These are phyloP conservation scores for Leonotis leonurus DNA, from an alignment of 257 asterid species.

Conservation along the genomic window DNA sequence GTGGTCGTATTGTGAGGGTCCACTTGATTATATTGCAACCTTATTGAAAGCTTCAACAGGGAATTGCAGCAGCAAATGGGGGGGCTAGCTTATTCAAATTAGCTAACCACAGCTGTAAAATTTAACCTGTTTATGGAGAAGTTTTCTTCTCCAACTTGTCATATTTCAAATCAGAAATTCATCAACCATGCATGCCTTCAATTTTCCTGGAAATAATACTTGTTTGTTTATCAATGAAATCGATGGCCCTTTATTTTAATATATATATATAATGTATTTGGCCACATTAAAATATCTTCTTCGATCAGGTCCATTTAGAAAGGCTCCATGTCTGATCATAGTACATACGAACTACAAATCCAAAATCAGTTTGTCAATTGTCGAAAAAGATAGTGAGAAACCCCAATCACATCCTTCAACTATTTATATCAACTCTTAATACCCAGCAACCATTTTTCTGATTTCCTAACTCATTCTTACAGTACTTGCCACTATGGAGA, in stretches of 20 bases:
- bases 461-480: neutral
- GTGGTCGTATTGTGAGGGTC: neutral
- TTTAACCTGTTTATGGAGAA: neutral
- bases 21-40: too few species aligned
- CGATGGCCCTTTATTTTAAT: neutral
- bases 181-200: too few species aligned
- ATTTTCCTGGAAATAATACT: constrained; percentile 1
- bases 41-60: too few species aligned
- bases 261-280: neutral
- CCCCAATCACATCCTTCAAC: neutral
- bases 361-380: neutral
- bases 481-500: constrained; percentile 30
- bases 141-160: constrained; percentile 25
- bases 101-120: neutral
- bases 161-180: constrained; percentile 15
- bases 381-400: neutral
- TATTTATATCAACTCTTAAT: neutral
- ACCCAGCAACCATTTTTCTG: neutral
- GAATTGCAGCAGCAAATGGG: too few species aligned
- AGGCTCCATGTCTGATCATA: neutral
- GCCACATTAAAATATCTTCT: constrained; percentile 2
- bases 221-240: neutral
- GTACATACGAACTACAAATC: too few species aligned
- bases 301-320: neutral
- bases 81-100: too few species aligned